A percentile compares a stretch with the other conserved stretches of the same genome.
These are phyloP conservation scores for Boletales sp. DNA, from an alignment of 768 basidiomycete genomes.

Conservation along the genomic window DNA sequence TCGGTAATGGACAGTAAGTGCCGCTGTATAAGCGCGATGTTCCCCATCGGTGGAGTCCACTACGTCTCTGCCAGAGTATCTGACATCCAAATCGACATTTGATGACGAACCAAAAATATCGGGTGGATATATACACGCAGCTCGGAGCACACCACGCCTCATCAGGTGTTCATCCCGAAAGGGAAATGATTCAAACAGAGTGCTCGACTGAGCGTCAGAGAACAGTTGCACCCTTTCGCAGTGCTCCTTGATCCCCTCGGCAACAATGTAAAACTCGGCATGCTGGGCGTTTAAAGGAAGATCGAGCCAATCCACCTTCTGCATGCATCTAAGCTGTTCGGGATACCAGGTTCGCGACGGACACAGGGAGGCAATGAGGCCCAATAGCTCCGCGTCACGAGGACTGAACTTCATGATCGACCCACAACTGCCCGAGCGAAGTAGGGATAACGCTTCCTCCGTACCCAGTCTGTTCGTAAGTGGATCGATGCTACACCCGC, in stretches of 20 bases:
- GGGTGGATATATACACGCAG: constrained; percentile 10
- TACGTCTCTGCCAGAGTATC: constrained; percentile 10
- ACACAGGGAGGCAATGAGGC: constrained; percentile 29
- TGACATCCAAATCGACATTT: neutral
- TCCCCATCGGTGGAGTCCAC: neutral
- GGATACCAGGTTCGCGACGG: constrained; percentile 39
- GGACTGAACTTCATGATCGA: constrained; percentile 37
- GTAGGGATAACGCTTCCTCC: constrained; percentile 38
- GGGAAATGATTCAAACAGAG: constrained; percentile 13
- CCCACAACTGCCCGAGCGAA: constrained; percentile 34
- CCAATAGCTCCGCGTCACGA: constrained; percentile 29
- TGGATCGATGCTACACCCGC: constrained; percentile 39
- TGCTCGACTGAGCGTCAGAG: neutral
- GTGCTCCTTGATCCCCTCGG: constrained; percentile 21
- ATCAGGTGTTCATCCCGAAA: constrained; percentile 11
- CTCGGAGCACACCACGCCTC: constrained; percentile 10
- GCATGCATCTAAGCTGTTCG: constrained; percentile 21
- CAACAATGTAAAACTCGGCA: constrained; percentile 4
- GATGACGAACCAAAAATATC: constrained; percentile 1
- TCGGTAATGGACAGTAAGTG: constrained; percentile 4
- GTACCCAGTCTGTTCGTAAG: constrained; percentile 40
- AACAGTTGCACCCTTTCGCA: constrained; percentile 5
- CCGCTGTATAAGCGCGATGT: constrained; percentile 6
- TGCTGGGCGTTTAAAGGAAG: constrained; percentile 4
- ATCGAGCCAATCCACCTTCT: constrained; percentile 9